These are phyloP conservation scores for Parafenestella ontariensis DNA, from an alignment of 2,329 filamentous ascomycete genomes.

Conservation along the genomic window DNA sequence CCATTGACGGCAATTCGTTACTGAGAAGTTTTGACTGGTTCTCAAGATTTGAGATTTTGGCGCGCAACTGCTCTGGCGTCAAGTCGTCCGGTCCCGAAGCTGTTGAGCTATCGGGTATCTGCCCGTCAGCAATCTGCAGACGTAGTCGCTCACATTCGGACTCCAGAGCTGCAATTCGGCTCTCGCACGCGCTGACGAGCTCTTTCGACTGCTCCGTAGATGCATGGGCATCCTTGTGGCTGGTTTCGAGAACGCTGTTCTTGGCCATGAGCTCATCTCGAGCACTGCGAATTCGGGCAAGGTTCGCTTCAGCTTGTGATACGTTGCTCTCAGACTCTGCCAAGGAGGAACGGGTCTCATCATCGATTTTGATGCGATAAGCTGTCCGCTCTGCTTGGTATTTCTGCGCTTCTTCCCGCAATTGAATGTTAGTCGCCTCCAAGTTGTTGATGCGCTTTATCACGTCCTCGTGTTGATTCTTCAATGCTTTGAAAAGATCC, in stretches of 20 bases:
- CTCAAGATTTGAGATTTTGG: conserved; percentile 76
- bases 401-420: conserved; percentile 85
- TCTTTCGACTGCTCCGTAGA: conserved; percentile 79
- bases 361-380: conserved; percentile 81
- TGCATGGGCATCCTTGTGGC: conserved; percentile 76
- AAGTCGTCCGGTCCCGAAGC: conserved; percentile 63
- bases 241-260: conserved; percentile 77
- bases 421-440: conserved; percentile 83
- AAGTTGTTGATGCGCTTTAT: conserved; percentile 91
- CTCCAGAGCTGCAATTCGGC: conserved; percentile 82
- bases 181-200: conserved; percentile 77
- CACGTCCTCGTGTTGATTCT: conserved; percentile 88
- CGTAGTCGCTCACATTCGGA: conserved; percentile 78
- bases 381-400: conserved; percentile 83
- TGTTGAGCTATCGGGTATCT: conserved; percentile 24
- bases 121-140: conserved; percentile 59
- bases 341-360: conserved; percentile 75
- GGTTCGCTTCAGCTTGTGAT: conserved; percentile 79
- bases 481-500: conserved; percentile 91
- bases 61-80: conserved; percentile 73
- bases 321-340: conserved; percentile 84
- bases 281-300: conserved; percentile 82
- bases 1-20: conserved; percentile 86
- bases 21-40: conserved; percentile 84
- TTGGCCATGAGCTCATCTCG: conserved; percentile 88